phyloP scores from a whole-genome alignment of 2,329 filamentous ascomycete genomes.

The Fusarium tjaetaba region DNA sequence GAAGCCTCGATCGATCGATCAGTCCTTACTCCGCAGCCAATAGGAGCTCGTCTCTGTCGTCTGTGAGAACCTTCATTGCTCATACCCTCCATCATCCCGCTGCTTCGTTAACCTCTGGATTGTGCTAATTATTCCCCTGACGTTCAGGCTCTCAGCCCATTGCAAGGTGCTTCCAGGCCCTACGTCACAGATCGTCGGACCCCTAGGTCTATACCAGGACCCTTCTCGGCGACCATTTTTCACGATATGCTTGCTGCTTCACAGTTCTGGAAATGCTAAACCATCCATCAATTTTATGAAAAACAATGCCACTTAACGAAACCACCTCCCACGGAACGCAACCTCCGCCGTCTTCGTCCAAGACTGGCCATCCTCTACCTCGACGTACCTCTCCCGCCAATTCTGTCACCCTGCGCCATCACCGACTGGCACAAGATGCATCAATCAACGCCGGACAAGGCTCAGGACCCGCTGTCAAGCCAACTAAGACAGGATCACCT shows the following conservation, averaged over 20 bases:
- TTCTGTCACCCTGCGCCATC: conserved; percentile 60
- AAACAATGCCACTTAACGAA: conserved; percentile 44
- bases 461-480: conserved; percentile 33
- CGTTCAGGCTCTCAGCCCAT: conserved; percentile 4
- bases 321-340: conserved; percentile 38
- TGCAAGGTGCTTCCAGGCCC: conserved; percentile 28
- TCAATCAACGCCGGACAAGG: conserved; percentile 44
- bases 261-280: conserved; percentile 25
- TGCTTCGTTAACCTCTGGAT: background rate
- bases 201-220: conserved; percentile 16
- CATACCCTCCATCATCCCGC: conserved; percentile 1
- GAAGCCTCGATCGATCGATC: conserved; percentile 49
- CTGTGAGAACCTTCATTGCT: conserved; percentile 16
- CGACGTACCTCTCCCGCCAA: conserved; percentile 56
- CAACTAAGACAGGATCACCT: conserved; percentile 36
- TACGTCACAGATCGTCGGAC: conserved; percentile 37
- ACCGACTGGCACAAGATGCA: conserved; percentile 57
- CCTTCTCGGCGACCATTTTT: background rate
- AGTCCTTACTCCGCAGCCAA: conserved; percentile 37
- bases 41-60: conserved; percentile 17
- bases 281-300: conserved; percentile 8
- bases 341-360: conserved; percentile 34
- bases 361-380: conserved; percentile 54
- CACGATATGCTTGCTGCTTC: conserved; percentile 12
- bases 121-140: conserved; percentile 22